Conservation (phyloP, 176 grass and related monocot genomes). For the Ampelocalamus luodianensis region DNA sequence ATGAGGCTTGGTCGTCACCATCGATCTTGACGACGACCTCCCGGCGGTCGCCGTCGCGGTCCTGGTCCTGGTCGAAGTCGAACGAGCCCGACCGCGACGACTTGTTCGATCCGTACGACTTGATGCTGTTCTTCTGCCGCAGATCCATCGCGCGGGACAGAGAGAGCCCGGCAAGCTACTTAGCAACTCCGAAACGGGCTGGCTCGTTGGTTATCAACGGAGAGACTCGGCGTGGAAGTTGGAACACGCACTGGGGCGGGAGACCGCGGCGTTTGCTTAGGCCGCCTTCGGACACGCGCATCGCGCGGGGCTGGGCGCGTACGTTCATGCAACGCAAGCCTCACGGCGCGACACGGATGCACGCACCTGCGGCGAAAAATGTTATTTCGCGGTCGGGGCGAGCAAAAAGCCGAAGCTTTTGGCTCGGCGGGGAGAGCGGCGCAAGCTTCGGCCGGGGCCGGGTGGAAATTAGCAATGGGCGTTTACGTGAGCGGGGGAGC, state of each 20-base stretch:
- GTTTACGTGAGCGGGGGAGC: slow-evolving; percentile 5
- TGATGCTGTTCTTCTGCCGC: slow-evolving; percentile 35
- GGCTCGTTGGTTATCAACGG: slow-evolving; percentile 26
- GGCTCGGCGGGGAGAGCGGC: slow-evolving; percentile 24
- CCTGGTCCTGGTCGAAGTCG: slow-evolving; percentile 53
- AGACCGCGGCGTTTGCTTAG: background rate
- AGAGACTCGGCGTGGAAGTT: slow-evolving; percentile 27
- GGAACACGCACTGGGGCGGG: background rate
- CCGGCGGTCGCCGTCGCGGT: slow-evolving; percentile 27
- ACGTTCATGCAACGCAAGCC: background rate
- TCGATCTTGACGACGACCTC: slow-evolving; percentile 98
- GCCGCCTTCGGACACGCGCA: slow-evolving; percentile 16
- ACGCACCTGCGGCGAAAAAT: slow-evolving; percentile 12
- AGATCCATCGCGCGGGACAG: slow-evolving; percentile 39
- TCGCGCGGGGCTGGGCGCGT: background rate
- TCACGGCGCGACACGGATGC: background rate
- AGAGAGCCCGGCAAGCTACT: slow-evolving; percentile 2
- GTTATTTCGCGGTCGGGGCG: background rate
- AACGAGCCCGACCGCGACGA: slow-evolving; percentile 53
- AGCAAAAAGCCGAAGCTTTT: background rate
- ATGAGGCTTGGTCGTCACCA: slow-evolving; percentile 16
- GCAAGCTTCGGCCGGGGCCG: background rate
- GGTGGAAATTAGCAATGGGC: background rate
- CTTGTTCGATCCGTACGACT: slow-evolving; percentile 36
- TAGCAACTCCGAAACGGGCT: background rate